Conservation (phyloP, 495 filamentous ascomycete genomes). For the Penicillium roqueforti region DNA sequence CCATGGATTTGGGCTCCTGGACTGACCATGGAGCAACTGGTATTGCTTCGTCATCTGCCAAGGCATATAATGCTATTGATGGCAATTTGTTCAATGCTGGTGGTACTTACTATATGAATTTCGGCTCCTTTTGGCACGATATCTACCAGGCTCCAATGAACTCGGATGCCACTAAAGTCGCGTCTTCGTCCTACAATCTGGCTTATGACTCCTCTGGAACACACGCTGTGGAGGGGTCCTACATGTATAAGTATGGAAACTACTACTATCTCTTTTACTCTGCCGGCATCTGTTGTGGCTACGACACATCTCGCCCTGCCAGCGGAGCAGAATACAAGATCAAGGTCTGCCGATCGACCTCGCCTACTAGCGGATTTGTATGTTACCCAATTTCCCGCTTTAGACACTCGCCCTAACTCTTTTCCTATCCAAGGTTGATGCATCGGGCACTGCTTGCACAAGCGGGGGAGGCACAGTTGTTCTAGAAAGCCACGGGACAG, state of each 20-base stretch:
- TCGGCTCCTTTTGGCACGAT: constrained; percentile 69
- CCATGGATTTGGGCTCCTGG: constrained; percentile 59
- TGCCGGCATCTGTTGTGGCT: constrained; percentile 62
- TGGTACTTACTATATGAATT: constrained; percentile 55
- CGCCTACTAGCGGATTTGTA: constrained; percentile 54
- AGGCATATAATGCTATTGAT: constrained; percentile 71
- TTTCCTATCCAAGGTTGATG: constrained; percentile 43
- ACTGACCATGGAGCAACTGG: constrained; percentile 50
- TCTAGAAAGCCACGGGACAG: constrained; percentile 55
- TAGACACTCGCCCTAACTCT: not conserved
- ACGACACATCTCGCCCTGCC: constrained; percentile 47
- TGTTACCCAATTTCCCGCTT: constrained; percentile 7
- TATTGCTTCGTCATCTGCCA: constrained; percentile 41
- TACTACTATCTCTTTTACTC: constrained; percentile 73
- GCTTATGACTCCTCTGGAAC: constrained; percentile 51
- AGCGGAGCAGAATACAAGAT: constrained; percentile 67
- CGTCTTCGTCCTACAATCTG: constrained; percentile 42
- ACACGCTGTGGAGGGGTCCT: constrained; percentile 57
- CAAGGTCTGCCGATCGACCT: constrained; percentile 58
- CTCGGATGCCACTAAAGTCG: constrained; percentile 36
- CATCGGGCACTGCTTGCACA: constrained; percentile 53
- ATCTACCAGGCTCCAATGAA: constrained; percentile 61
- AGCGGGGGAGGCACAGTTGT: constrained; percentile 62
- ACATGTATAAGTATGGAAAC: constrained; percentile 50
- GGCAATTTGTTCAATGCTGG: constrained; percentile 52